A percentile compares a stretch with the other conserved stretches of the same genome.
phyloP scores from a whole-genome alignment of 192 early-diverging fungal species.

The Backusella luteola region DNA sequence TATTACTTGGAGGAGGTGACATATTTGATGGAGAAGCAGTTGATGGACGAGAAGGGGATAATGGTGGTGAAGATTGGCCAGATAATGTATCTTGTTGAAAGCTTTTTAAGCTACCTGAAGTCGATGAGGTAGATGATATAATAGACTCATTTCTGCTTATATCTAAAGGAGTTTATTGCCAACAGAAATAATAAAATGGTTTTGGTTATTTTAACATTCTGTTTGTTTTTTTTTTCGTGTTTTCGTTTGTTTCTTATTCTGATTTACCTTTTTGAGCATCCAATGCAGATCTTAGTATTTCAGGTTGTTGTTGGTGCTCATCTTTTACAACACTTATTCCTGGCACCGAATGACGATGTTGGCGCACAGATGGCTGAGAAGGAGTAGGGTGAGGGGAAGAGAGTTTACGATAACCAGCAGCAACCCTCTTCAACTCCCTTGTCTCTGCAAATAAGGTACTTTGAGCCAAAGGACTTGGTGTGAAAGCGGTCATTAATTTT shows the following conservation, averaged over 20 bases:
- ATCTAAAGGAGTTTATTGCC: neutral
- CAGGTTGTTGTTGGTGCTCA: neutral
- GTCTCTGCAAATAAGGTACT: constrained; percentile 1
- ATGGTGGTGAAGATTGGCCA: neutral
- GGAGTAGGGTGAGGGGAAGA: constrained; percentile 1
- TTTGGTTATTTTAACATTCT: neutral
- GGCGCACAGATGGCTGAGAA: neutral
- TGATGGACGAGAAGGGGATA: constrained; percentile 2
- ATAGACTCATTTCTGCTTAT: neutral
- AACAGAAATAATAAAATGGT: neutral
- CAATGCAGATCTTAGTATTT: neutral
- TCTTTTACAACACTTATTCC: constrained; percentile 21
- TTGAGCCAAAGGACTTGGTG: constrained; percentile 23
- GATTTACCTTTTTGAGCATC: constrained; percentile 1
- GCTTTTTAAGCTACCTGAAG: neutral
- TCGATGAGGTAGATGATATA: neutral
- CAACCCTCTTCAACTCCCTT: neutral
- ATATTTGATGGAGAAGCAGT: neutral
- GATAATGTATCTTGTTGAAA: neutral
- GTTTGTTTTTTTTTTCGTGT: neutral
- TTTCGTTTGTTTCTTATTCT: neutral
- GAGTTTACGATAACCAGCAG: constrained; percentile 8
- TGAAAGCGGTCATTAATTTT: constrained; percentile 31
- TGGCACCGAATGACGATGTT: constrained; percentile 28
- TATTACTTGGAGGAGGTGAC: neutral